These are phyloP conservation scores for Leucosporidium scottii DNA, from an alignment of 768 basidiomycete species.

Conservation along the genomic window DNA sequence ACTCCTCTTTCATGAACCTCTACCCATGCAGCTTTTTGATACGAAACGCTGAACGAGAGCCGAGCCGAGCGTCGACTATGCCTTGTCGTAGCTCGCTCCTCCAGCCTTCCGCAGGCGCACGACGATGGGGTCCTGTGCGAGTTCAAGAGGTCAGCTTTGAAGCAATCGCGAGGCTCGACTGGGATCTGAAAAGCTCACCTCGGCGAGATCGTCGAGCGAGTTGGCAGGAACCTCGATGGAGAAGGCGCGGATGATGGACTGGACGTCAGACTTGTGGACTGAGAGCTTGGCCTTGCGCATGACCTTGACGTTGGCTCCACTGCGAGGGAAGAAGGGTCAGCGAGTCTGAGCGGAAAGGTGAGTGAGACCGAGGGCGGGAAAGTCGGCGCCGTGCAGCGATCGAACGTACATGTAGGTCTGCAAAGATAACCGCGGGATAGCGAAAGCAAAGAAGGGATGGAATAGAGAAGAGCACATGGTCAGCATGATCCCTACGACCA, in stretches of 20 bases:
- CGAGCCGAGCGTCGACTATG: neutral
- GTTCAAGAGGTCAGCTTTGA: neutral
- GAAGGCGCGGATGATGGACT: conserved; percentile 62
- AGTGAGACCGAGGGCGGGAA: neutral
- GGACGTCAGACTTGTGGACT: conserved; percentile 83
- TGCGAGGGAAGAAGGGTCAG: conserved; percentile 52
- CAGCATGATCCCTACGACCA: neutral
- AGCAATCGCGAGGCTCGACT: neutral
- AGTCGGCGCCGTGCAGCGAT: neutral
- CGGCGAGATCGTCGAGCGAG: conserved; percentile 73
- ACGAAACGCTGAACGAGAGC: no score
- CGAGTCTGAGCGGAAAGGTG: neutral
- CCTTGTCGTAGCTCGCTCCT: conserved; percentile 41
- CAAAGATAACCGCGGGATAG: neutral
- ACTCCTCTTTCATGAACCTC: no score
- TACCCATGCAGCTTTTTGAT: no score
- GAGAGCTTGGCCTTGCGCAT: conserved; percentile 94
- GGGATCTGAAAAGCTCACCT: conserved; percentile 30
- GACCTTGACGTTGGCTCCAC: conserved; percentile 71
- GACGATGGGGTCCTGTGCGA: conserved; percentile 68
- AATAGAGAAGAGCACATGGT: neutral
- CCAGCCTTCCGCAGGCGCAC: conserved; percentile 70
- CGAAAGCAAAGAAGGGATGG: no score
- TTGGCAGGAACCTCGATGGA: conserved; percentile 83
- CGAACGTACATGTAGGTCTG: neutral